A percentile compares a stretch with the other conserved stretches of the same genome.
Conservation (phyloP, 2,329 filamentous ascomycete genomes). For the Penicillium sp. region DNA sequence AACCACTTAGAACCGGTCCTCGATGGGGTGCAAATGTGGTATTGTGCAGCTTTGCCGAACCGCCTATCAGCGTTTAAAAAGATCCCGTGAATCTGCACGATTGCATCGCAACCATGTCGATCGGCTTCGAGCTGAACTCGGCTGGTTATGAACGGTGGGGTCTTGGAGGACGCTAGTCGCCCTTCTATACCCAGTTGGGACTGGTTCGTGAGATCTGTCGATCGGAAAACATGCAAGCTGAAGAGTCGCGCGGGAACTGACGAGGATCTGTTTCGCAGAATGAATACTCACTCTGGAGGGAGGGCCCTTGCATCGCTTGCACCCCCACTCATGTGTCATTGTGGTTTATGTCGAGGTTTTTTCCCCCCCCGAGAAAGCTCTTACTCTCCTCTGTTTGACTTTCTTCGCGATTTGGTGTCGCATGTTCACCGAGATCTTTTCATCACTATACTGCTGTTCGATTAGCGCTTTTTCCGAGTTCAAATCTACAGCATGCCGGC, state of each 20-base stretch:
- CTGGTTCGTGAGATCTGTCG: constrained; percentile 14
- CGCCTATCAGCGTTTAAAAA: constrained; percentile 15
- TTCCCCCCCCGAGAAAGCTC: too few species aligned
- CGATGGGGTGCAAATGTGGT: constrained; percentile 14
- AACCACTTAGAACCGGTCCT: constrained; percentile 3
- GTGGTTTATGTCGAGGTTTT: not conserved
- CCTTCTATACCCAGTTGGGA: constrained; percentile 8
- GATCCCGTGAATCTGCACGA: constrained; percentile 19
- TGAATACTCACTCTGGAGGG: constrained; percentile 1
- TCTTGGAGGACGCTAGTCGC: constrained; percentile 7
- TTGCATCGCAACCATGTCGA: constrained; percentile 23
- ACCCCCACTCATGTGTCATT: constrained; percentile 5
- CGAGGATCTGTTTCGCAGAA: not conserved
- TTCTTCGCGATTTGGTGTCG: not conserved
- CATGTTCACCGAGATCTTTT: not conserved
- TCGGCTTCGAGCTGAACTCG: constrained; percentile 16
- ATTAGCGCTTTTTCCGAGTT: constrained; percentile 4
- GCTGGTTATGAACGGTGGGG: constrained; percentile 19
- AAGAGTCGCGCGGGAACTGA: constrained; percentile 13
- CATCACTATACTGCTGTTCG: not conserved
- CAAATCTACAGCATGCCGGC: constrained; percentile 33
- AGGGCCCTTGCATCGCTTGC: not conserved
- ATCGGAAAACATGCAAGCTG: constrained; percentile 14
- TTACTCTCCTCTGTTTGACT: not conserved
- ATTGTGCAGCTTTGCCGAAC: constrained; percentile 8